Conservation (phyloP, 805 yeast species). For the Nakazawaea sp. region DNA sequence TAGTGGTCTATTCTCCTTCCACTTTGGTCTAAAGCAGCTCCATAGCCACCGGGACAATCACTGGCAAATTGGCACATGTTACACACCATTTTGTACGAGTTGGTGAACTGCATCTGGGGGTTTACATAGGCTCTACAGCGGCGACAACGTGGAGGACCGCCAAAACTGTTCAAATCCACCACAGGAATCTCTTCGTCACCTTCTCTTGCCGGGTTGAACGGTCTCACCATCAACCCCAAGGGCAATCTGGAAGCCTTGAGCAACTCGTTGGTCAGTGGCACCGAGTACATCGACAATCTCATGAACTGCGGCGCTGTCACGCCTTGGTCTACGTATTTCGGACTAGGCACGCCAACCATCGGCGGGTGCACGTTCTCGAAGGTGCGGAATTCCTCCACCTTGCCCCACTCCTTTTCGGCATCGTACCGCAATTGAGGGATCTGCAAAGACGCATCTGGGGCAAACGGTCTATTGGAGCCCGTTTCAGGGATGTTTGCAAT, state of each 20-base stretch:
- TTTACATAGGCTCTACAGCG: slow-evolving; percentile 90
- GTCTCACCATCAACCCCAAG: slow-evolving; percentile 71
- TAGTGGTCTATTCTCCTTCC: slow-evolving; percentile 59
- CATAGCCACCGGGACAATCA: slow-evolving; percentile 60
- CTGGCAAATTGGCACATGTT: slow-evolving; percentile 82
- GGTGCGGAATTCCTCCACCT: slow-evolving; percentile 50
- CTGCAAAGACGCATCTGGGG: slow-evolving; percentile 8
- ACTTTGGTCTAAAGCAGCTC: slow-evolving; percentile 50
- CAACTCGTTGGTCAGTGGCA: slow-evolving; percentile 69
- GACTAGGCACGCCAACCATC: slow-evolving; percentile 59
- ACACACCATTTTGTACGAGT: slow-evolving; percentile 64
- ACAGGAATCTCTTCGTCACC: slow-evolving; percentile 55
- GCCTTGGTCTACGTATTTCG: slow-evolving; percentile 72
- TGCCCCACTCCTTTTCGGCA: slow-evolving; percentile 24
- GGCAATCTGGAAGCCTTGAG: slow-evolving; percentile 72
- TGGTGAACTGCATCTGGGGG: slow-evolving; percentile 67
- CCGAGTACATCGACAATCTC: slow-evolving; percentile 72
- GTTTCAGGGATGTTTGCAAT: slow-evolving; percentile 12
- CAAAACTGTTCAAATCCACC: slow-evolving; percentile 48
- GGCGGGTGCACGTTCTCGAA: slow-evolving; percentile 82
- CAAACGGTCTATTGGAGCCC: slow-evolving; percentile 8
- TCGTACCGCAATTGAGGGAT: slow-evolving; percentile 13
- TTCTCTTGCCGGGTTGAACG: slow-evolving; percentile 62
- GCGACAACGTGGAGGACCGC: slow-evolving; percentile 82
- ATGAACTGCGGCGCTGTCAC: slow-evolving; percentile 75